Evolutionary conservation across 352 stramenopile species (phyloP), one percentile per base, ranked within the genome.

Genomic region (Elongisporangium undulatum): DNA sequence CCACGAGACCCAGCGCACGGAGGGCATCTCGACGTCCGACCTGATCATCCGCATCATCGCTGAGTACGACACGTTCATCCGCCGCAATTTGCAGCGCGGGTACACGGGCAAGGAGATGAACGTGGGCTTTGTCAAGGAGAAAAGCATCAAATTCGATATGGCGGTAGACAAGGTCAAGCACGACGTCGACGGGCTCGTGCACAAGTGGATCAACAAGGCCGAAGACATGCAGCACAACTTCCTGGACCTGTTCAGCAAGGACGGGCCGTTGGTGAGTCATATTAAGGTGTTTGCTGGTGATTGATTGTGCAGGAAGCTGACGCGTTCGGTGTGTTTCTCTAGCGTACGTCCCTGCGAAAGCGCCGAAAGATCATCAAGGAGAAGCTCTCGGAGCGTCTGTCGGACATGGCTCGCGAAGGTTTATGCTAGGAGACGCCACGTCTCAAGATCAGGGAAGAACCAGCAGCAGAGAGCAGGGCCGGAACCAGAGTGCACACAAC

Each of bases 61-160:
- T 29, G 84, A 96, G 77, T 97, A 97, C 69, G 89, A 97, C 68
- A 95, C 87, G 64, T 96, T 96, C 67, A 95, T 97, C 62, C 77
- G 86, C 29, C 83, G 90, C 51, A 96, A 97, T 63, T 64, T 97
- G 55, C 70, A 92, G 64, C 85, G 88, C 41, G 90, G 88, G 1
- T 96, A 96, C 74, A 83, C 87, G 24, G 90, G 88, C 65, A 96
- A 96, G 68, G 90, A 96, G 51, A 96, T 97, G 88, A 97, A 97
- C 58, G 87, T 96, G 50, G 82, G 84, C 50, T 90, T 89, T 64
- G 85, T 96, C 53, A 92, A 94, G 59, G 87, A 95, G 63, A 85
- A 93, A 63, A 87, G 64, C 53, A 94, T 95, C 69, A 92, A 95
- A 71, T 82, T 94, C 53, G 86, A 95, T 63, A 94, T 94, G 71